Evolutionary conservation across 2,329 filamentous ascomycete genomes (phyloP), one percentile per base, ranked within the genome.

Genomic region (Diaporthe caulivora): DNA sequence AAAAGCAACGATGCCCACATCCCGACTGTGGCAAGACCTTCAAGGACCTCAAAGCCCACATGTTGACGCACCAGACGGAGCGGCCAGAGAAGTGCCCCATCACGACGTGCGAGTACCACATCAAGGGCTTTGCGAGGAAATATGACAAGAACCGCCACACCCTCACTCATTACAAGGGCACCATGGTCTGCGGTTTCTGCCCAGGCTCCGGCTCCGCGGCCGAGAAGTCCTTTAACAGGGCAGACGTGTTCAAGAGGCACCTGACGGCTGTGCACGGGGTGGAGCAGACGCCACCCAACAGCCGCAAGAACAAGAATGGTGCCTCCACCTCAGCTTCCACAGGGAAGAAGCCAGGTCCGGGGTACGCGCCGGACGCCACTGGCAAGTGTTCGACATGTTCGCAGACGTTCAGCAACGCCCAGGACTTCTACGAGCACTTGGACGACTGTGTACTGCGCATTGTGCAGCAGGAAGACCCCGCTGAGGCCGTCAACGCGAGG

Each of bases 391-490:
- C 95, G 34, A 98, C 95, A 67, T 99, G 97, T 84, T 94, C 94
- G 18, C 90, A 92, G 74, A 98, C 93, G 17, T 98, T 98, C 84
- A 91, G 90, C 85, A 98, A 95, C 79, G 95, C 95, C 7, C 96
- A 98, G 82, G 96, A 98, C 85, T 98, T 98, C 85, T 98, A 98
- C 83, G 97, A 98, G 88, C 96, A 98, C 88, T 87, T 98, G 80
- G 96, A 93, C 78, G 91, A 93, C 84, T 93, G 92, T 80, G 92
- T 93, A 75, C 85, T 93, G 76, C 90, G 91, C 81, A 92, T 93
- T 78, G 92, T 93, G 34, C 91, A 93, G 81, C 91, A 92, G 81
- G 91, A 92, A 81, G 92, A 93, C 77, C 91, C 91, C 4, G 88
- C 90, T 34, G 91, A 93, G 83, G 90, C 90, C 24, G 90, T 92